Percentiles rank a stretch among this genome's conserved stretches.
These are phyloP conservation scores for Elongisporangium undulatum DNA, from an alignment of 352 stramenopile species.

Conservation along the genomic window DNA sequence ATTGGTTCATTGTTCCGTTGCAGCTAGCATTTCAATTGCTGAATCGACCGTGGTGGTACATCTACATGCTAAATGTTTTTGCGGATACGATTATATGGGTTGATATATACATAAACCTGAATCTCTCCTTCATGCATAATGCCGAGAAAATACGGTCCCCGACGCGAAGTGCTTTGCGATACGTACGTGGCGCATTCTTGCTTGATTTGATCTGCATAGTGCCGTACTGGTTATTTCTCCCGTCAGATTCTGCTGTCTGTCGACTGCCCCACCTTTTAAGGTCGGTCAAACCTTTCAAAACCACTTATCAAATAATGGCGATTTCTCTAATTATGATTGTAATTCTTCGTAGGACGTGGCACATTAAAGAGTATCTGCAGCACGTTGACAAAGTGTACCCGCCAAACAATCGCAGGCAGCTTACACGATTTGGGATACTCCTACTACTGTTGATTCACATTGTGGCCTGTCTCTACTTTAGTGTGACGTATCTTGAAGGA, in stretches of 20 bases:
- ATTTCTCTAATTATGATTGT: background rate
- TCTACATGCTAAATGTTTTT: slow-evolving; percentile 21
- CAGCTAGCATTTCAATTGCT: slow-evolving; percentile 49
- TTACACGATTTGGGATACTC: slow-evolving; percentile 33
- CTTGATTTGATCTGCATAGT: slow-evolving; percentile 41
- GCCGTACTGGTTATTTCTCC: slow-evolving; percentile 30
- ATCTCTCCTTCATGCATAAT: slow-evolving; percentile 41
- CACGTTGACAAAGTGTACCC: slow-evolving; percentile 39
- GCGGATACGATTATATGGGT: slow-evolving; percentile 23
- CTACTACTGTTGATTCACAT: slow-evolving; percentile 27
- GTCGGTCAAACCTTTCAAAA: slow-evolving; percentile 5
- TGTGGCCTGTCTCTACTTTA: slow-evolving; percentile 27
- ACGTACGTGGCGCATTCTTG: slow-evolving; percentile 27
- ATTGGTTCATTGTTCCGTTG: slow-evolving; percentile 48
- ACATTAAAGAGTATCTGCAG: slow-evolving; percentile 15
- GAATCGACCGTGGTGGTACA: slow-evolving; percentile 23
- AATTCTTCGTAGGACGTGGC: slow-evolving; percentile 15
- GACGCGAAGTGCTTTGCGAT: slow-evolving; percentile 26
- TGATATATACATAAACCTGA: slow-evolving; percentile 59
- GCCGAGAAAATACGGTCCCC: slow-evolving; percentile 53
- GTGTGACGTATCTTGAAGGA: slow-evolving; percentile 20
- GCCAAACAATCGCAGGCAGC: slow-evolving; percentile 34
- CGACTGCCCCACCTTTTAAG: slow-evolving; percentile 38
- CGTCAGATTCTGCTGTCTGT: slow-evolving; percentile 21
- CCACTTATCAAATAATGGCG: background rate